Evolutionary conservation across 1,284 basidiomycete species (phyloP).

Genomic region (Ustilago curta): DNA sequence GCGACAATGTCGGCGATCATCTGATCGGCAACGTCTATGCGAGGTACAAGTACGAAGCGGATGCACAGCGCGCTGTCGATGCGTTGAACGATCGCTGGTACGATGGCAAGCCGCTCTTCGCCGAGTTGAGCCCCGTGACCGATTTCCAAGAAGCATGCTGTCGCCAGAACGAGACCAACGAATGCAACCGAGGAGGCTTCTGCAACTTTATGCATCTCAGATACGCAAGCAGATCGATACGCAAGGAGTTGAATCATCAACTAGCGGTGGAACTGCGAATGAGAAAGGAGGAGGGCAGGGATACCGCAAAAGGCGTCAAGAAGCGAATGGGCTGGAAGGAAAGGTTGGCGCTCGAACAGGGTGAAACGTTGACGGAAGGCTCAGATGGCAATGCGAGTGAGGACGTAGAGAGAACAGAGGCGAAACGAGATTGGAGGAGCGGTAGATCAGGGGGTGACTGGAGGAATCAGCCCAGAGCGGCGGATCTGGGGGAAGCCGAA

Average conservation of each 20-base stretch:
- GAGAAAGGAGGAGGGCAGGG: constrained; percentile 38
- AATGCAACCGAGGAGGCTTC: constrained; percentile 75
- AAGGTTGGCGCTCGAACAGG: constrained; percentile 40
- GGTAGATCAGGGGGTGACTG: constrained; percentile 34
- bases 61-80: constrained; percentile 92
- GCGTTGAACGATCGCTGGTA: constrained; percentile 97
- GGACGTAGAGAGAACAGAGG: neutral
- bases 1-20: constrained; percentile 99
- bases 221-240: constrained; percentile 45
- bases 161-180: constrained; percentile 80
- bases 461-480: constrained; percentile 30
- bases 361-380: constrained; percentile 4
- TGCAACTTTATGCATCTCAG: constrained; percentile 98
- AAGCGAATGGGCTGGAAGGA: constrained; percentile 48
- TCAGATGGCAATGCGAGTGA: neutral
- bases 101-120: constrained; percentile 93
- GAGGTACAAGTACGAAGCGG: constrained; percentile 97
- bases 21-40: constrained; percentile 99
- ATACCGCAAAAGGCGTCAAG: constrained; percentile 22
- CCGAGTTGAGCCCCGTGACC: constrained; percentile 97
- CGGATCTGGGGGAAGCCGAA: neutral
- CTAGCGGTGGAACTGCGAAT: constrained; percentile 58
- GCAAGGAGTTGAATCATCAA: constrained; percentile 62
- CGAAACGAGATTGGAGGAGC: constrained; percentile 29
- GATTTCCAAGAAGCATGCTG: constrained; percentile 99